Evolutionary conservation across 1,284 basidiomycete species (phyloP).

Genomic region (Rhodotorula sp.): DNA sequence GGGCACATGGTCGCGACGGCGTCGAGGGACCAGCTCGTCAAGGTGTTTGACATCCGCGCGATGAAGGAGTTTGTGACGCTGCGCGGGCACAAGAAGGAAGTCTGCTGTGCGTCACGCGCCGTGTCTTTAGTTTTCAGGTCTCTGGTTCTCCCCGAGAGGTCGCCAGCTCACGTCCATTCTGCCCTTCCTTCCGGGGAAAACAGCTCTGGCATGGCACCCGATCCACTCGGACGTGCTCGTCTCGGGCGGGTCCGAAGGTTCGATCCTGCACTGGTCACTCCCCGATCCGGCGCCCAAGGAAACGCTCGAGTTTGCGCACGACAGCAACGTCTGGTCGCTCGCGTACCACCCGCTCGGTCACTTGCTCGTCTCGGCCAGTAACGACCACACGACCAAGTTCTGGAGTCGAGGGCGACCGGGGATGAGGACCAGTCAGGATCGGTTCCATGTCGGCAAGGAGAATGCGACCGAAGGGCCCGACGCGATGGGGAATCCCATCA

Average conservation of each 20-base stretch:
- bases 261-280: conserved; percentile 90
- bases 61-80: conserved; percentile 92
- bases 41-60: conserved; percentile 96
- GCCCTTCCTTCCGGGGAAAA: not conserved
- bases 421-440: conserved; percentile 28
- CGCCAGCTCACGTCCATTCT: no score
- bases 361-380: conserved; percentile 84
- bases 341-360: conserved; percentile 96
- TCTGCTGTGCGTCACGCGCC: conserved; percentile 71
- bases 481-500: conserved; percentile 17
- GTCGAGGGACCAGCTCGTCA: conserved; percentile 87
- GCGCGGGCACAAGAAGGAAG: conserved; percentile 95
- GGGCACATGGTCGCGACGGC: conserved; percentile 92
- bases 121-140: not conserved
- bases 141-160: not conserved
- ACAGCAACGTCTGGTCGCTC: conserved; percentile 94
- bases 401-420: conserved; percentile 88
- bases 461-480: conserved; percentile 36
- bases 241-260: conserved; percentile 89
- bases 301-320: conserved; percentile 86
- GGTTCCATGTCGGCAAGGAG: conserved; percentile 45
- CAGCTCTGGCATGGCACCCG: conserved; percentile 93
- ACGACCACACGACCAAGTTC: conserved; percentile 97
- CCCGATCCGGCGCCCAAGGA: conserved; percentile 63
- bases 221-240: conserved; percentile 81